These are phyloP conservation scores for Rhizopogon salebrosus DNA, from an alignment of 768 basidiomycete species.

Conservation along the genomic window DNA sequence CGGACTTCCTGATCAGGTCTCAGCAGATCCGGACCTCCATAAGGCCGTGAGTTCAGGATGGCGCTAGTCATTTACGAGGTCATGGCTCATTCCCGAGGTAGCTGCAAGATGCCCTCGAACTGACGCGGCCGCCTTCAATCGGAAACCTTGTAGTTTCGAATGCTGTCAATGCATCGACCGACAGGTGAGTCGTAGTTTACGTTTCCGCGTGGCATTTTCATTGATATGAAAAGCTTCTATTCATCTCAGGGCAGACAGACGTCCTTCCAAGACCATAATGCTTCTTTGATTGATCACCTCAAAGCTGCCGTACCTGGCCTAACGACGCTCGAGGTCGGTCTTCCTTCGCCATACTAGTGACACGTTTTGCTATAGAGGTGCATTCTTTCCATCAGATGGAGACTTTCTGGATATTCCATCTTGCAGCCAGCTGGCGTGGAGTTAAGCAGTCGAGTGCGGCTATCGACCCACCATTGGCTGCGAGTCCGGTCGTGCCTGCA, in stretches of 20 bases:
- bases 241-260: slow-evolving; percentile 83
- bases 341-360: not conserved
- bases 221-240: slow-evolving; percentile 56
- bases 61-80: not conserved
- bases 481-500: slow-evolving; percentile 37
- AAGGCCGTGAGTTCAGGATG: slow-evolving; percentile 35
- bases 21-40: slow-evolving; percentile 53
- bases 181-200: slow-evolving; percentile 46
- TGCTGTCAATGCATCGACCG: slow-evolving; percentile 72
- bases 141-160: slow-evolving; percentile 33
- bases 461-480: slow-evolving; percentile 37
- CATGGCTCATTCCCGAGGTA: slow-evolving; percentile 19
- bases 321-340: slow-evolving; percentile 62
- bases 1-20: slow-evolving; percentile 33
- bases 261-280: slow-evolving; percentile 73
- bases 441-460: slow-evolving; percentile 18
- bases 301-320: slow-evolving; percentile 45
- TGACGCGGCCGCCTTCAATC: slow-evolving; percentile 37
- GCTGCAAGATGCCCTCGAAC: slow-evolving; percentile 42
- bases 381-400: slow-evolving; percentile 63
- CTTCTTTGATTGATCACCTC: slow-evolving; percentile 53
- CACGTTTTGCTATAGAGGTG: slow-evolving; percentile 1
- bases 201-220: not conserved
- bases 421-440: slow-evolving; percentile 64
- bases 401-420: slow-evolving; percentile 76